These are phyloP conservation scores for Saitozyma podzolica DNA, from an alignment of 768 basidiomycete species.

Conservation along the genomic window DNA sequence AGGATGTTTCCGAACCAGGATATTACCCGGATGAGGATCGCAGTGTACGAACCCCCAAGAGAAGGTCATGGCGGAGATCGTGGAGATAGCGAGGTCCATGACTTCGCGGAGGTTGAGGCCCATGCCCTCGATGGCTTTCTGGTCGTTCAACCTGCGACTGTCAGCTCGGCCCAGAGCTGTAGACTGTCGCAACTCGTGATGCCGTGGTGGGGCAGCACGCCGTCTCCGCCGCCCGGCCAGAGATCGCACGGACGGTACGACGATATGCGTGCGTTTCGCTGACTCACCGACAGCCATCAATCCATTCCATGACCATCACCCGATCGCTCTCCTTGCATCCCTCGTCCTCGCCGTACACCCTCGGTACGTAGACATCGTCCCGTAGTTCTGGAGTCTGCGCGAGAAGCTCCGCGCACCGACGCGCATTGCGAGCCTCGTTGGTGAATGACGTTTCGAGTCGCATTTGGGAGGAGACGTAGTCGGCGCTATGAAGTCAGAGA, in stretches of 20 bases:
- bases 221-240: no score
- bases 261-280: no score
- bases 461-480: constrained; percentile 70
- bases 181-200: no score
- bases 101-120: constrained; percentile 54
- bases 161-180: constrained; percentile 3
- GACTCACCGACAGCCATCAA: constrained; percentile 50
- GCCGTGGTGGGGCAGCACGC: no score
- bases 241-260: no score
- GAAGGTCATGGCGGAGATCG: constrained; percentile 87
- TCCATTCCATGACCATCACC: constrained; percentile 59
- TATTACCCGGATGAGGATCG: constrained; percentile 59
- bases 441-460: constrained; percentile 79
- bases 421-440: constrained; percentile 75
- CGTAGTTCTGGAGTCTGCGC: constrained; percentile 68
- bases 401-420: constrained; percentile 67
- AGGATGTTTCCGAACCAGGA: constrained; percentile 70
- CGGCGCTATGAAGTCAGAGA: constrained; percentile 32
- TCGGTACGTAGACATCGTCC: constrained; percentile 73
- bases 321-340: constrained; percentile 60
- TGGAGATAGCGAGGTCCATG: constrained; percentile 83
- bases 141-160: constrained; percentile 51
- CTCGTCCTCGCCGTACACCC: constrained; percentile 45
- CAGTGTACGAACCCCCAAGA: constrained; percentile 81
- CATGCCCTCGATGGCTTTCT: constrained; percentile 47